Evolutionary conservation across 2,329 filamentous ascomycete genomes (phyloP).

Genomic region (Diaporthe amygdali): DNA sequence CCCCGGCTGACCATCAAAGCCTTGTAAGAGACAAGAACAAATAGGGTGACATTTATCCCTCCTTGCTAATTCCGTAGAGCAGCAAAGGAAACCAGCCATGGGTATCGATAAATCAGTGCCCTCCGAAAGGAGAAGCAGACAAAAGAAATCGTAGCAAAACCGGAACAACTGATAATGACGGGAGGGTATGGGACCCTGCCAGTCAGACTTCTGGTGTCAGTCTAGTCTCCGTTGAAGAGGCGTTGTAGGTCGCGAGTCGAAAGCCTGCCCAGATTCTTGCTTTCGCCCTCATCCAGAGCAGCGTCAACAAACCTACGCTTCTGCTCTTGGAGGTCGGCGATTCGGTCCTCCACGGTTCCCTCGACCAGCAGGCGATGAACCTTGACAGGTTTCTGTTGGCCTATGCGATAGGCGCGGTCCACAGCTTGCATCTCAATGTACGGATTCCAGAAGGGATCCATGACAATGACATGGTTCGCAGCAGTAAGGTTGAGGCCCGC

Average conservation of each 20-base stretch:
- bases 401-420: constrained; percentile 87
- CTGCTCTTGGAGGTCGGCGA: constrained; percentile 76
- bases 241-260: constrained; percentile 70
- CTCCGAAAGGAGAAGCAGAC: not conserved
- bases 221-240: constrained; percentile 55
- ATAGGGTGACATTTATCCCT: not conserved
- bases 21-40: not conserved
- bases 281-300: constrained; percentile 79
- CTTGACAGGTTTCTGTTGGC: constrained; percentile 74
- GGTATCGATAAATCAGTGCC: not conserved
- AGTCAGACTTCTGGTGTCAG: not conserved
- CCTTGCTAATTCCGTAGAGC: not conserved
- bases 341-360: constrained; percentile 86
- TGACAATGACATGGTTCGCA: constrained; percentile 85
- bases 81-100: not conserved
- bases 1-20: not conserved
- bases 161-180: not conserved
- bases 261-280: constrained; percentile 70
- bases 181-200: not conserved
- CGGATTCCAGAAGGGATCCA: constrained; percentile 92
- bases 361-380: constrained; percentile 81
- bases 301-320: constrained; percentile 80
- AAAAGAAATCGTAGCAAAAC: not conserved
- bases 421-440: constrained; percentile 93
- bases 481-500: constrained; percentile 85